These are phyloP conservation scores for Colletotrichum cordylinicola DNA, from an alignment of 2,329 filamentous ascomycete species.

Conservation along the genomic window DNA sequence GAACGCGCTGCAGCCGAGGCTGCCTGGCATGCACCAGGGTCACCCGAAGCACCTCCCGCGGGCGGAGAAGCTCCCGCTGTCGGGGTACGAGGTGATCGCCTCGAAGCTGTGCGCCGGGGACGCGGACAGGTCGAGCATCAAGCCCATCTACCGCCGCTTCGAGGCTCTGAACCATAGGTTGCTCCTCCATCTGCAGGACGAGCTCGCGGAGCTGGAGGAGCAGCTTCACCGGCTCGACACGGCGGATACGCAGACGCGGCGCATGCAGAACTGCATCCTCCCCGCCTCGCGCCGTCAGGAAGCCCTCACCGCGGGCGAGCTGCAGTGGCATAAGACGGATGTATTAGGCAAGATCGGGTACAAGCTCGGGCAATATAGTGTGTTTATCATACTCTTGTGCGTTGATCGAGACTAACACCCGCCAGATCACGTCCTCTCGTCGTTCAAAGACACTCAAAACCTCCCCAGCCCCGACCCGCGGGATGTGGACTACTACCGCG, in stretches of 20 bases:
- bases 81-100: constrained; percentile 70
- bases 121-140: constrained; percentile 31
- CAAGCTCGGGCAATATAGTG: constrained; percentile 74
- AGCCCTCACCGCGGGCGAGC: constrained; percentile 53
- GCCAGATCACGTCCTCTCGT: constrained; percentile 63
- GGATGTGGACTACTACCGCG: constrained; percentile 57
- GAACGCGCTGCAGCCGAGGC: constrained; percentile 40
- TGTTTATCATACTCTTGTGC: constrained; percentile 27
- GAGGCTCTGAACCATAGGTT: constrained; percentile 82
- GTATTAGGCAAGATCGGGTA: constrained; percentile 67
- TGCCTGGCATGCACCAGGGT: constrained; percentile 31
- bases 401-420: constrained; percentile 3
- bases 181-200: constrained; percentile 83
- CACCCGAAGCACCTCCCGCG: constrained; percentile 39
- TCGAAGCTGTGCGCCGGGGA: constrained; percentile 45
- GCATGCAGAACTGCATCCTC: constrained; percentile 46
- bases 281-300: constrained; percentile 68
- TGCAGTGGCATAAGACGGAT: constrained; percentile 66
- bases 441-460: constrained; percentile 59
- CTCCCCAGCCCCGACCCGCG: constrained; percentile 52
- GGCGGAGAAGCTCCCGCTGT: constrained; percentile 49
- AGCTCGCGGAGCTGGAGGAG: constrained; percentile 81
- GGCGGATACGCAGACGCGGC: constrained; percentile 54
- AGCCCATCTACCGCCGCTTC: constrained; percentile 83
- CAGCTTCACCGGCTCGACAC: constrained; percentile 74